Conservation (phyloP, 768 basidiomycete genomes). For the Boletus speciosus region DNA sequence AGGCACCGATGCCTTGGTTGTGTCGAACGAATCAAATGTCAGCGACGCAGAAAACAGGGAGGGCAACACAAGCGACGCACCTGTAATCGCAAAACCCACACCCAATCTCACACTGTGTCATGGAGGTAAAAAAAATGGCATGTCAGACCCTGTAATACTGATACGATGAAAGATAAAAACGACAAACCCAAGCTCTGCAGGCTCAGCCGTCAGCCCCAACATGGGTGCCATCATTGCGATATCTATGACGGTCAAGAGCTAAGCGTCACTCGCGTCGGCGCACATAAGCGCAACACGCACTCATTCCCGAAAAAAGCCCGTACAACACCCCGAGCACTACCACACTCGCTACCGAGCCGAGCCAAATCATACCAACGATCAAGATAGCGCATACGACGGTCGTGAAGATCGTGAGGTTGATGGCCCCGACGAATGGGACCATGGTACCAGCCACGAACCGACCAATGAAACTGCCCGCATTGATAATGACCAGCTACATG, state of each 20-base stretch:
- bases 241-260: conserved; percentile 19
- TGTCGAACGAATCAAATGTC: background rate
- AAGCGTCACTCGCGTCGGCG: background rate
- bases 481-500: conserved; percentile 48
- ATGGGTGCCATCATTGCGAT: conserved; percentile 41
- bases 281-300: conserved; percentile 21
- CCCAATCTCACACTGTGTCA: conserved; percentile 38
- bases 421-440: conserved; percentile 39
- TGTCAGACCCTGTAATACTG: background rate
- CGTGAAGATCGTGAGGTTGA: conserved; percentile 41
- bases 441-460: conserved; percentile 43
- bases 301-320: conserved; percentile 47
- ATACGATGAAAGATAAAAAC: background rate
- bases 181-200: conserved; percentile 50
- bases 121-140: background rate
- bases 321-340: conserved; percentile 43
- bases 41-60: background rate
- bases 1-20: conserved; percentile 22
- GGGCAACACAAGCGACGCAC: conserved; percentile 19
- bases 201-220: conserved; percentile 43
- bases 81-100: conserved; percentile 44
- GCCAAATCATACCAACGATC: conserved; percentile 44
- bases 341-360: conserved; percentile 37
- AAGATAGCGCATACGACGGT: conserved; percentile 34
- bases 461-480: conserved; percentile 46